Evolutionary conservation across 768 basidiomycete species (phyloP).

Genomic region (Boletus tylopilopsis): DNA sequence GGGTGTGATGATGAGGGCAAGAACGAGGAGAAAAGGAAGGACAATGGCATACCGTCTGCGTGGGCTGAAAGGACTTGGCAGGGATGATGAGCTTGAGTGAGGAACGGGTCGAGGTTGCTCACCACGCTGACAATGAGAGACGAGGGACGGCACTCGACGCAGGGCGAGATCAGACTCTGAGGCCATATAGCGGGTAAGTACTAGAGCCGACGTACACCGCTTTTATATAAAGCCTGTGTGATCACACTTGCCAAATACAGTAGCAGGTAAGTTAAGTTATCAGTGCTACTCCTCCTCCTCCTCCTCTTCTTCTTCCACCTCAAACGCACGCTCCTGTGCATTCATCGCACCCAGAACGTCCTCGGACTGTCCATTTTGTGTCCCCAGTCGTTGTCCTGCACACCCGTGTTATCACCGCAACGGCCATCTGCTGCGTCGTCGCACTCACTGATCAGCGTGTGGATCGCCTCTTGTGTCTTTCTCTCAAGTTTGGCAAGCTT

Average conservation of each 20-base stretch:
- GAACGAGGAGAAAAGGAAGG: not conserved
- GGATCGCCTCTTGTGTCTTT: slow-evolving; percentile 88
- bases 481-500: slow-evolving; percentile 86
- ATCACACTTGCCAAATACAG: slow-evolving; percentile 19
- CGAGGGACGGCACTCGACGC: slow-evolving; percentile 57
- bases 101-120: slow-evolving; percentile 19
- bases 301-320: slow-evolving; percentile 39
- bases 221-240: slow-evolving; percentile 11
- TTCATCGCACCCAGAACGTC: slow-evolving; percentile 83
- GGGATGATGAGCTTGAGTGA: slow-evolving; percentile 13
- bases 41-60: slow-evolving; percentile 62
- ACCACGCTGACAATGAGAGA: slow-evolving; percentile 73
- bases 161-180: slow-evolving; percentile 31
- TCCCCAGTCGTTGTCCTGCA: slow-evolving; percentile 72
- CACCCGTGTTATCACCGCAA: slow-evolving; percentile 3
- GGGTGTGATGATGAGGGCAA: slow-evolving; percentile 3
- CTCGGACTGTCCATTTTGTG: slow-evolving; percentile 75
- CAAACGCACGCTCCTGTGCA: slow-evolving; percentile 60
- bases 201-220: slow-evolving; percentile 1
- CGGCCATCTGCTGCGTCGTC: not conserved
- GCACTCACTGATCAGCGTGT: slow-evolving; percentile 84
- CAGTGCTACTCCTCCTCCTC: slow-evolving; percentile 2
- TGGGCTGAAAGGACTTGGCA: slow-evolving; percentile 52
- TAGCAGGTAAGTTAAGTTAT: not conserved
- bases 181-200: slow-evolving; percentile 17